Evolutionary conservation across 495 filamentous ascomycete genomes (phyloP).

Genomic region (Xylaria scruposa): DNA sequence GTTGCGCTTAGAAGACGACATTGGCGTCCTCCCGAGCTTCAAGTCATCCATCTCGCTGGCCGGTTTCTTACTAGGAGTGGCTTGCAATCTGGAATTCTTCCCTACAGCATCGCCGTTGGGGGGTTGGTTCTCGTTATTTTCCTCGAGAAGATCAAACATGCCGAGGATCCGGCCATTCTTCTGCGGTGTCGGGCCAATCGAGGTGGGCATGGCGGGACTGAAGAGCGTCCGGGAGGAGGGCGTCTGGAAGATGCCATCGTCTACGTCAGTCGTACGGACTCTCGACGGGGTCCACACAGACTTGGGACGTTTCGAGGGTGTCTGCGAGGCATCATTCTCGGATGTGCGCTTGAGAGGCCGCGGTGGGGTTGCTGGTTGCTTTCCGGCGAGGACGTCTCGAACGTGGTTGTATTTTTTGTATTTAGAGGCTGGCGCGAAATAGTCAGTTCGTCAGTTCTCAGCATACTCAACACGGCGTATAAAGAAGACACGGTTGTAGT

Average conservation of each 20-base stretch:
- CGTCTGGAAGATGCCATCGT: conserved; percentile 62
- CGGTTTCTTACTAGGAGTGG: conserved; percentile 49
- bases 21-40: conserved; percentile 64
- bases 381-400: conserved; percentile 64
- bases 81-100: conserved; percentile 30
- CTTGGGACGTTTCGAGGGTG: conserved; percentile 54
- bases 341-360: conserved; percentile 44
- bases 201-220: conserved; percentile 61
- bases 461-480: too few relatives aligned
- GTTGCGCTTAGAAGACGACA: conserved; percentile 65
- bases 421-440: conserved; percentile 67
- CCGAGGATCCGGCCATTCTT: conserved; percentile 86
- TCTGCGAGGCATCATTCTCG: conserved; percentile 44
- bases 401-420: conserved; percentile 89
- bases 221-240: conserved; percentile 66
- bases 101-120: conserved; percentile 31
- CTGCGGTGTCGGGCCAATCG: conserved; percentile 87
- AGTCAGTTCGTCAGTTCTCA: too few relatives aligned
- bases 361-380: conserved; percentile 48
- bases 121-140: conserved; percentile 58
- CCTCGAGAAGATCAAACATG: conserved; percentile 84
- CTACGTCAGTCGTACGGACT: conserved; percentile 33
- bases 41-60: conserved; percentile 39
- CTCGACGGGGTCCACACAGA: conserved; percentile 50
- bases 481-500: conserved; percentile 19